These are phyloP conservation scores for Talaromyces borbonicus DNA, from an alignment of 495 filamentous ascomycete genomes.

Conservation along the genomic window DNA sequence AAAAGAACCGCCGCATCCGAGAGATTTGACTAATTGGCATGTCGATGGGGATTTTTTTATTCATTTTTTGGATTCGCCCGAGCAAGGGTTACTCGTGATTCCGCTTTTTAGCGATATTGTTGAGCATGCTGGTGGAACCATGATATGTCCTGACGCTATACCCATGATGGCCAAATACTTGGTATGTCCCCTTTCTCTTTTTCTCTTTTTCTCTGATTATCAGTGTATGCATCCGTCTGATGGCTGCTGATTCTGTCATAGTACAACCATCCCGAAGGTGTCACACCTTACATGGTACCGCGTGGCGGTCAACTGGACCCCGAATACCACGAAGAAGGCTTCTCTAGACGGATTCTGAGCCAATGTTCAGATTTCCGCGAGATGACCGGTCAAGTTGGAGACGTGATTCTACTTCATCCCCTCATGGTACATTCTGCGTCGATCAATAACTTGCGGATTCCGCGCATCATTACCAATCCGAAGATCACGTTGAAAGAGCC, in stretches of 20 bases:
- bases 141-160: constrained; percentile 53
- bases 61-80: constrained; percentile 63
- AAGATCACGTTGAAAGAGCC: constrained; percentile 53
- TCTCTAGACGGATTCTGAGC: constrained; percentile 43
- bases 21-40: constrained; percentile 54
- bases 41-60: constrained; percentile 71
- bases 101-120: constrained; percentile 59
- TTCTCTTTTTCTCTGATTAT: background rate
- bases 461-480: constrained; percentile 65
- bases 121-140: constrained; percentile 54
- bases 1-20: constrained; percentile 32
- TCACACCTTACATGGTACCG: constrained; percentile 56
- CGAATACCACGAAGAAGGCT: constrained; percentile 32
- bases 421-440: constrained; percentile 63
- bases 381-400: constrained; percentile 52
- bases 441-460: constrained; percentile 46
- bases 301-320: constrained; percentile 32
- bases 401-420: constrained; percentile 62
- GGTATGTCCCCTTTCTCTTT: constrained; percentile 12
- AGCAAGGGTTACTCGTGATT: constrained; percentile 62
- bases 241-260: constrained; percentile 4
- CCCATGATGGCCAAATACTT: constrained; percentile 47
- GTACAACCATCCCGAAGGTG: constrained; percentile 57
- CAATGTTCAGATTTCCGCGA: constrained; percentile 50
- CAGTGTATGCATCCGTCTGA: no score